Evolutionary conservation across 495 filamentous ascomycete genomes (phyloP), one percentile per base, ranked within the genome.

Genomic region (Aspergillus panamensis): DNA sequence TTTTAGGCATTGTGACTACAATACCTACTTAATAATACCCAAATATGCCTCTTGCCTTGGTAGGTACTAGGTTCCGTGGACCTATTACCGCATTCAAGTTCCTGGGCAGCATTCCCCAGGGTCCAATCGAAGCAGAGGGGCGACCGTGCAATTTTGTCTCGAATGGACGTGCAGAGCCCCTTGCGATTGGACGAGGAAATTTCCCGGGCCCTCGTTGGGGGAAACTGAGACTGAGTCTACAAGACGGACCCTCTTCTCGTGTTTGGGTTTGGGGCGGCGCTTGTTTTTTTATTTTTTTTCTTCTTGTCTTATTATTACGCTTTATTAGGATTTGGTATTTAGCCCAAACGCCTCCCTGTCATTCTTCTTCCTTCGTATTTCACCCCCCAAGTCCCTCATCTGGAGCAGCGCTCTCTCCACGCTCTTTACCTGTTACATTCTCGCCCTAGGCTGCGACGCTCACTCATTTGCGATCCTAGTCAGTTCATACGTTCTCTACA

Each of bases 391-490:
- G 16, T 31, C 44, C 55, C 60, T 47, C 49, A 31, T 51, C 57
- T 42, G 51, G 65, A 71, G 69, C 69, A 62, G 66, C 57, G 62
- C 69, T 72, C 66, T 33, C 51, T 30, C 50, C 57, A 68, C 62
- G 40, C 62, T 70, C 69, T 51, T 65, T 68, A 63, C 48, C 42
- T 57, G 49, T 48, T 19, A 54, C 25, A 33, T 39, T 50, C 20
- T 51, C 31, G 16, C 31, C 35, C 47, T 61, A 56, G 43, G 33
- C 55, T 58, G 55, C 43, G 61, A 67, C 64, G 66, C 62, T 55
- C 66, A 66, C 63, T 71, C 64, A 12, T 67, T 67, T 62, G 64
- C 62, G 65, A 60, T 44, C 44, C 56, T 48, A 58, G 56, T 52
- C 57, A 42, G 57, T 44, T 53, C 25, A 35, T 44, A 39, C 66